Evolutionary conservation across 2,329 filamentous ascomycete genomes (phyloP).

Genomic region (Fusarium sp.): DNA sequence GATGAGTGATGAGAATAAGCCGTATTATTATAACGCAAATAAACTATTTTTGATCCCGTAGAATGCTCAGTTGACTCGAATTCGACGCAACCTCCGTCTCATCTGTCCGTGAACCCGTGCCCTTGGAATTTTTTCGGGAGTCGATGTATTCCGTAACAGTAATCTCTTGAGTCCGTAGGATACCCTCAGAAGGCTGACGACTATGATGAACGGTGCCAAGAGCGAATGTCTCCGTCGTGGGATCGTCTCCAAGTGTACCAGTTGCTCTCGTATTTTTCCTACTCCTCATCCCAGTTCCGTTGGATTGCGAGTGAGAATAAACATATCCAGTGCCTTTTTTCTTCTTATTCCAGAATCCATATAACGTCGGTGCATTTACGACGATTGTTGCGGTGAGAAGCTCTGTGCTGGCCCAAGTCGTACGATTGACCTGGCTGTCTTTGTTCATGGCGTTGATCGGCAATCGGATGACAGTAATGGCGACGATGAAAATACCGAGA

Average conservation of each 20-base stretch:
- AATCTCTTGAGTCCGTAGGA: not conserved
- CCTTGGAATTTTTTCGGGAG: not conserved
- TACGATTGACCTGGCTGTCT: slow-evolving; percentile 48
- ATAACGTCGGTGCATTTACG: slow-evolving; percentile 52
- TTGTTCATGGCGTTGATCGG: slow-evolving; percentile 49
- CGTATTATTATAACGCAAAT: not conserved
- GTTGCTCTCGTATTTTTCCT: not conserved
- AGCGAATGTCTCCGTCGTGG: not conserved
- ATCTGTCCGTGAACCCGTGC: not conserved
- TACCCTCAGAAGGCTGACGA: not conserved
- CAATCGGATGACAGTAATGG: slow-evolving; percentile 51
- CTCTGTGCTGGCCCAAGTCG: slow-evolving; percentile 52
- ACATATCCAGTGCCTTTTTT: not conserved
- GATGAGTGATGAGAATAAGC: not conserved
- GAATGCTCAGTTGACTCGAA: not conserved
- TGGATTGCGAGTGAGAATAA: not conserved
- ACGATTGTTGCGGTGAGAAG: slow-evolving; percentile 47
- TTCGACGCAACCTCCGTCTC: not conserved
- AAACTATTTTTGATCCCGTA: not conserved
- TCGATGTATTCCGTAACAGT: not conserved
- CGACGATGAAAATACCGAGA: slow-evolving; percentile 52
- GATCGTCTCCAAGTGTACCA: not conserved
- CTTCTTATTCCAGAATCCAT: slow-evolving; percentile 46
- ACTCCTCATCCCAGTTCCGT: not conserved
- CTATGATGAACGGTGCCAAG: not conserved